A percentile compares a stretch with the other conserved stretches of the same genome.
These are phyloP conservation scores for Penicillium sp. DNA, from an alignment of 2,329 filamentous ascomycete genomes.

Conservation along the genomic window DNA sequence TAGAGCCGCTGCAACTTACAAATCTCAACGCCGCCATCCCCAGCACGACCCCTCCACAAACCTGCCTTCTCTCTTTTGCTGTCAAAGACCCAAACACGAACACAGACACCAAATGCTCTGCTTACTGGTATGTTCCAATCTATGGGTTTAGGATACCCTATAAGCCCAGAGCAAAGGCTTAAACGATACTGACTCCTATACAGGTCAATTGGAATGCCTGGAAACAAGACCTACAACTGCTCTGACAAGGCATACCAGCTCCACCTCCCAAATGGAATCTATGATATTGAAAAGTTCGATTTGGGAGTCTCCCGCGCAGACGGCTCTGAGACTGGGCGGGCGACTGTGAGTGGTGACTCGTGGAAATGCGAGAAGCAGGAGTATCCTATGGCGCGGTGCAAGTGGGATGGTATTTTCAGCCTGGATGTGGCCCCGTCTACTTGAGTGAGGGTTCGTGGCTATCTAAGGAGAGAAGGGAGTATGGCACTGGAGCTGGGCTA, in stretches of 20 bases:
- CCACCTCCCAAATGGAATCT: constrained; percentile 14
- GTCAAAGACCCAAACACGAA: constrained; percentile 17
- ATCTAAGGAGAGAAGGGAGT: neutral
- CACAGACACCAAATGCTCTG: constrained; percentile 8
- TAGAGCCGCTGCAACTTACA: constrained; percentile 9
- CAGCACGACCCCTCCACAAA: constrained; percentile 5
- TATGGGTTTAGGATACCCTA: neutral
- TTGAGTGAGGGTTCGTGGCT: neutral
- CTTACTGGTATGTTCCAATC: constrained; percentile 12
- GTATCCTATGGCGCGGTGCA: constrained; percentile 8
- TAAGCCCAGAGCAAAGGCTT: neutral
- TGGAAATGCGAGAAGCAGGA: constrained; percentile 15
- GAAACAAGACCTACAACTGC: constrained; percentile 12
- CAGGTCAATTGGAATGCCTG: constrained; percentile 12
- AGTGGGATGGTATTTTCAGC: constrained; percentile 17
- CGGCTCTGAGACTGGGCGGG: constrained; percentile 7
- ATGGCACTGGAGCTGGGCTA: neutral
- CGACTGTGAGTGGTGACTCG: constrained; percentile 1
- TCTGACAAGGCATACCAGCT: constrained; percentile 11
- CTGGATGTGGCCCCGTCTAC: constrained; percentile 6
- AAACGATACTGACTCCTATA: neutral
- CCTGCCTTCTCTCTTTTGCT: constrained; percentile 3
- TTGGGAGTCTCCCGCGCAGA: constrained; percentile 11
- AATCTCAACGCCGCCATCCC: constrained; percentile 11
- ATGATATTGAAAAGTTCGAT: constrained; percentile 16